Evolutionary conservation across 78 protist species (phyloP), one percentile per base, ranked within the genome.

Genomic region (slime mould (Dictyostelium discoideum)): DNA sequence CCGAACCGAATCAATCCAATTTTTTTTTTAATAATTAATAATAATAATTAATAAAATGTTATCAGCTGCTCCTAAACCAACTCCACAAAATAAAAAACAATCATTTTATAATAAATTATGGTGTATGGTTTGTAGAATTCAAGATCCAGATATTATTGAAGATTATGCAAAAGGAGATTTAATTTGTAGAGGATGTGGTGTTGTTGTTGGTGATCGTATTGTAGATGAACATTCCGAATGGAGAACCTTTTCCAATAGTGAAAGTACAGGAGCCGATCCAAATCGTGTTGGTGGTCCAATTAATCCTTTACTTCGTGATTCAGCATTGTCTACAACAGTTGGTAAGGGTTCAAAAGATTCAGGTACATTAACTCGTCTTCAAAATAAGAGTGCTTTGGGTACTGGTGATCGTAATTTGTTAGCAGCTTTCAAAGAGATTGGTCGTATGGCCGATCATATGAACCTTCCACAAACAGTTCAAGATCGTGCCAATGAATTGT

Each of bases 281-380:
- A 90, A 90, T 73, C 95, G 95, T 90, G 95, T 90, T 22, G 95
- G 95, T 83, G 95, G 95, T 7, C 95, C 95, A 22, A 90, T 78
- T 0, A 90, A 90, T 54, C 95, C 95, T 37, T 77, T 90, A 8
- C 54, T 90, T 13, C 72, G 95, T 37, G 95, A 90, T 29, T 42
- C 85, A 6, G 95, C 83, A 18, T 80, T 90, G 16, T 82, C 88
- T 9, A 90, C 95, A 24, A 85, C 86, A 46, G 84, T 90, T 82
- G 95, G 95, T 10, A 90, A 90, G 16, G 95, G 95, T 24, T 48
- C 89, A 6, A 90, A 82, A 73, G 95, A 90, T n/a, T 24, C 95
- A 11, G 32, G 69, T 18, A 44, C 88, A 72, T 86, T 90, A 20
- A 67, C 87, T 16, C 67, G 88, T 50, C 85, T 90, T 50, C 95